Evolutionary conservation across 805 yeast species (phyloP).

Genomic region (Grigorovia transvaalensis): DNA sequence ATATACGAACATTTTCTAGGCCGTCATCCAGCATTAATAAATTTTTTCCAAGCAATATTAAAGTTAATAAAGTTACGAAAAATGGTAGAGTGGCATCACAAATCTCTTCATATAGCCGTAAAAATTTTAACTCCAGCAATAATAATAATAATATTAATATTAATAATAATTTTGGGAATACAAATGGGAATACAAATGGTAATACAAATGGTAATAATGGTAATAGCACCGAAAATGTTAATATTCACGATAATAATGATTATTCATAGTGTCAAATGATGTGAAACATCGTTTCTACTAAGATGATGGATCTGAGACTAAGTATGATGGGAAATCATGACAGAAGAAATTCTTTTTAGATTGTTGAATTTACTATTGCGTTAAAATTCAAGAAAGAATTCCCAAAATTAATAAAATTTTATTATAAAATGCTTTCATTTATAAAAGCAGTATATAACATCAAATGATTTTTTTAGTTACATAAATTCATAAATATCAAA

Average conservation of each 20-base stretch:
- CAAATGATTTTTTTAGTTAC: too few relatives aligned
- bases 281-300: too few relatives aligned
- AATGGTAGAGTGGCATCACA: background rate
- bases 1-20: constrained; percentile 2
- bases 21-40: constrained; percentile 10
- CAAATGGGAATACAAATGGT: background rate
- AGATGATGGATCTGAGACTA: too few relatives aligned
- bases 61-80: background rate
- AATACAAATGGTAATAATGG: background rate
- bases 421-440: too few relatives aligned
- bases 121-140: background rate
- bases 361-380: too few relatives aligned
- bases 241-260: background rate
- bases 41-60: constrained; percentile 1
- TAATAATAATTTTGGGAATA: background rate
- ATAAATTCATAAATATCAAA: background rate
- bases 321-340: too few relatives aligned
- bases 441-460: background rate
- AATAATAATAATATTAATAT: background rate
- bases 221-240: background rate
- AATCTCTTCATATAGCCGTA: background rate
- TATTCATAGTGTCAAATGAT: background rate
- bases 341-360: background rate
- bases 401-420: too few relatives aligned
- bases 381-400: too few relatives aligned